Conservation (phyloP, 345 rosid genomes). For the Cardamine resedifolia region DNA sequence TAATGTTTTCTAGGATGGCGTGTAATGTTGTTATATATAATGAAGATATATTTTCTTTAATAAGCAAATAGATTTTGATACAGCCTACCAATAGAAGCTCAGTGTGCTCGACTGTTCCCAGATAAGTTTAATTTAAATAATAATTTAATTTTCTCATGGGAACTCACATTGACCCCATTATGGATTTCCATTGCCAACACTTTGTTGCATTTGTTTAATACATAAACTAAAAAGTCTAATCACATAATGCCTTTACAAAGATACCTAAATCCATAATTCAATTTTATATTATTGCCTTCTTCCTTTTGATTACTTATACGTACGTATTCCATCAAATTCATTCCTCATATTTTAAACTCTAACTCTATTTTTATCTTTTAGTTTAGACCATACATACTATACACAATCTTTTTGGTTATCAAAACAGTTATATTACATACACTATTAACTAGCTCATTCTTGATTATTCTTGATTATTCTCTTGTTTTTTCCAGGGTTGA, state of each 20-base stretch:
- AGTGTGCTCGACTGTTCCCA: slow-evolving; percentile 13
- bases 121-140: background rate
- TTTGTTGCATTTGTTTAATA: slow-evolving; percentile 26
- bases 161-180: slow-evolving; percentile 32
- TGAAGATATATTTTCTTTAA: background rate
- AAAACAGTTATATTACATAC: background rate
- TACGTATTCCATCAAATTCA: slow-evolving; percentile 2
- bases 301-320: slow-evolving; percentile 28
- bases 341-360: background rate
- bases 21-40: background rate
- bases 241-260: slow-evolving; percentile 31
- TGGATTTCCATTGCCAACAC: slow-evolving; percentile 11
- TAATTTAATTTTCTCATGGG: slow-evolving; percentile 1
- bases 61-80: background rate
- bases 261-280: slow-evolving; percentile 22
- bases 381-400: background rate
- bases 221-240: slow-evolving; percentile 27
- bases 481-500: slow-evolving; percentile 59
- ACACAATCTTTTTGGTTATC: background rate
- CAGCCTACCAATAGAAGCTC: slow-evolving; percentile 22
- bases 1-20: slow-evolving; percentile 13
- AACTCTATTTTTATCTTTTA: background rate
- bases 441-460: slow-evolving; percentile 7
- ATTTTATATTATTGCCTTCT: slow-evolving; percentile 14
- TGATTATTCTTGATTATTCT: slow-evolving; percentile 11